Evolutionary conservation across 257 asterid species (phyloP).

Genomic region (Solanum chmielewskii): DNA sequence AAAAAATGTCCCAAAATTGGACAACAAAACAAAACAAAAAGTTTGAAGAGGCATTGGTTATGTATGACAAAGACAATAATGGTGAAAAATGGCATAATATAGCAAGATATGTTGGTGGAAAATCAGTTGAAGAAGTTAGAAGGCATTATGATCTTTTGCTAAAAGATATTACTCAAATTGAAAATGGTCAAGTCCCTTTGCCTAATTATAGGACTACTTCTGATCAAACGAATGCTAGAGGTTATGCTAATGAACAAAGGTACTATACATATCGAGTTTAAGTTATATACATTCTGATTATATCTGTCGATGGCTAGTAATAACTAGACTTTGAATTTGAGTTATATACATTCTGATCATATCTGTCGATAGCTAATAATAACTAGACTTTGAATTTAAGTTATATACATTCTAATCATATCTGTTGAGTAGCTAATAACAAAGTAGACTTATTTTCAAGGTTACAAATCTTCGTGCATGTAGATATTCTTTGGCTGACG

Average conservation of each 20-base stretch:
- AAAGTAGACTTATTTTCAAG: background rate
- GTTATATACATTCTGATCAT: background rate
- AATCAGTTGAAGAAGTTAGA: slow-evolving; percentile 32
- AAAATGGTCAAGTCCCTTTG: slow-evolving; percentile 18
- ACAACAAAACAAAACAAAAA: slow-evolving; percentile 38
- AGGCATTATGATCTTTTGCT: slow-evolving; percentile 27
- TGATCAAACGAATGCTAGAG: slow-evolving; percentile 5
- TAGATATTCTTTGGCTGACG: background rate
- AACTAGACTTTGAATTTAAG: too few species aligned
- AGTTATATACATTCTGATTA: background rate
- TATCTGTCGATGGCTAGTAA: background rate
- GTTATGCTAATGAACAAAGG: slow-evolving; percentile 23
- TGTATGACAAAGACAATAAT: slow-evolving; percentile 23
- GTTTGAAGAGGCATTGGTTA: slow-evolving; percentile 38
- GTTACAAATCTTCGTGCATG: background rate
- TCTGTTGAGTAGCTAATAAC: background rate
- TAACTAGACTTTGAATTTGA: too few species aligned
- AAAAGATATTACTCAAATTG: slow-evolving; percentile 26
- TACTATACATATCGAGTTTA: background rate
- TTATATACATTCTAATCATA: background rate
- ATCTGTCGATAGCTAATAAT: background rate
- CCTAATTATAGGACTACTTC: slow-evolving; percentile 19
- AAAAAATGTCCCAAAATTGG: slow-evolving; percentile 46
- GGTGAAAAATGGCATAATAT: slow-evolving; percentile 35
- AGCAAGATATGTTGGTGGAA: slow-evolving; percentile 30